These are phyloP conservation scores for Castanea mollissima DNA, from an alignment of 306 rosid species.

Conservation along the genomic window DNA sequence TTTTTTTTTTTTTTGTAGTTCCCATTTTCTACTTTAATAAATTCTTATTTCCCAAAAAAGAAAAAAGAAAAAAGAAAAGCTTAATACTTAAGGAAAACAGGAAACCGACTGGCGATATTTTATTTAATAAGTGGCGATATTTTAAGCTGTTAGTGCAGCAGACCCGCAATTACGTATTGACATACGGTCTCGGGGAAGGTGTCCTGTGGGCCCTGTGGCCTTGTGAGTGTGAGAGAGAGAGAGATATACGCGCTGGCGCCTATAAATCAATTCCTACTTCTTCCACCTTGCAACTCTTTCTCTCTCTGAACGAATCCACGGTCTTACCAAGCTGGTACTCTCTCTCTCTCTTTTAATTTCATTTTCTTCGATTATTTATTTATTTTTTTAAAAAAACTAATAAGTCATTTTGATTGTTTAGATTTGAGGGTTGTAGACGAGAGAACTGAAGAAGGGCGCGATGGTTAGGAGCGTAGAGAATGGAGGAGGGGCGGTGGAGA, in stretches of 20 bases:
- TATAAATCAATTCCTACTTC: neutral
- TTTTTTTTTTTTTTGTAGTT: too few relatives aligned
- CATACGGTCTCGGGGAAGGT: too few relatives aligned
- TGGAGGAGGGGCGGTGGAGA: conserved; percentile 1
- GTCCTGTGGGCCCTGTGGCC: neutral
- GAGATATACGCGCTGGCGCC: neutral
- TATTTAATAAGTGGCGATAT: too few relatives aligned
- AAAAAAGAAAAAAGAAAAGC: too few relatives aligned
- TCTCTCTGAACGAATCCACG: neutral
- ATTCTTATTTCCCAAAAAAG: too few relatives aligned
- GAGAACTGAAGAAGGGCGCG: neutral
- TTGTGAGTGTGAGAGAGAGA: neutral
- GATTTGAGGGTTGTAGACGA: too few relatives aligned
- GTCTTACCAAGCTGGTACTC: neutral
- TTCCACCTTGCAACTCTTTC: neutral
- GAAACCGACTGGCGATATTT: too few relatives aligned
- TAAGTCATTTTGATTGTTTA: neutral
- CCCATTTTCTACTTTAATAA: too few relatives aligned
- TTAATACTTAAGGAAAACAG: too few relatives aligned
- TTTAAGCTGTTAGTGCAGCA: too few relatives aligned
- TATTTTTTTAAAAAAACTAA: neutral
- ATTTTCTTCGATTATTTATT: too few relatives aligned
- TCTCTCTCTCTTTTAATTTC: neutral
- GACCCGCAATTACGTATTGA: too few relatives aligned
- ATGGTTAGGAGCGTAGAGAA: conserved; percentile 23